Evolutionary conservation across 345 rosid species (phyloP).

Genomic region (Tarenaya hassleriana): DNA sequence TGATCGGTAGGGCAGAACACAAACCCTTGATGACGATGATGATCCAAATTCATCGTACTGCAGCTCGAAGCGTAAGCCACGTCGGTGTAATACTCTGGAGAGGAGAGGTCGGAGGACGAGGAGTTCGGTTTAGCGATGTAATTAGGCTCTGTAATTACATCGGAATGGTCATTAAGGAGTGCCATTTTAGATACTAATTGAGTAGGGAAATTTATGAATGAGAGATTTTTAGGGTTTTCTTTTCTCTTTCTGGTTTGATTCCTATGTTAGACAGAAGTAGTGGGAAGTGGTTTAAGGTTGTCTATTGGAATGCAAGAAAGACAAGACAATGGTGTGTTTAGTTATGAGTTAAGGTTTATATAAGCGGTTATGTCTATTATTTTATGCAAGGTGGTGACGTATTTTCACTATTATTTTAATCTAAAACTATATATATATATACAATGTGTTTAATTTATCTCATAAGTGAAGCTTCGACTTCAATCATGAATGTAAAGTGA

Average conservation of each 20-base stretch:
- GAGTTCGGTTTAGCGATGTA: constrained; percentile 28
- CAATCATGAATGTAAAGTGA: constrained; percentile 16
- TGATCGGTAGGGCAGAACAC: constrained; percentile 27
- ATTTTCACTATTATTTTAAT: constrained; percentile 12
- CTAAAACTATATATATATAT: neutral
- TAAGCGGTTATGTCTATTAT: constrained; percentile 23
- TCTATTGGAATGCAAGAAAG: constrained; percentile 24
- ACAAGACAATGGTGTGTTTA: constrained; percentile 28
- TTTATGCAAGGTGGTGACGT: constrained; percentile 24
- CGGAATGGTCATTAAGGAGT: constrained; percentile 36
- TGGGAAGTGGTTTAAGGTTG: constrained; percentile 21
- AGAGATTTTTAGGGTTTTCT: constrained; percentile 8
- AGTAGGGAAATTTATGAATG: constrained; percentile 10
- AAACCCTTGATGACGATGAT: constrained; percentile 30
- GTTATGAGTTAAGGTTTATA: constrained; percentile 32
- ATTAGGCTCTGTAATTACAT: constrained; percentile 3
- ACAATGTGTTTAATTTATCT: constrained; percentile 17
- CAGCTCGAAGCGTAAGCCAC: constrained; percentile 37
- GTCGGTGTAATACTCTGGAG: constrained; percentile 28
- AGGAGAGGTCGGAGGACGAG: constrained; percentile 29
- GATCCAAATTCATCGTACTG: constrained; percentile 40
- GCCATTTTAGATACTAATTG: constrained; percentile 42
- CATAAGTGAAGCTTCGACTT: constrained; percentile 16
- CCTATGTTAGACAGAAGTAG: neutral
- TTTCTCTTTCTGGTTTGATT: neutral